A percentile compares a stretch with the other conserved stretches of the same genome.
phyloP scores from a whole-genome alignment of 345 rosid genomes.

The Excoecaria agallocha region DNA sequence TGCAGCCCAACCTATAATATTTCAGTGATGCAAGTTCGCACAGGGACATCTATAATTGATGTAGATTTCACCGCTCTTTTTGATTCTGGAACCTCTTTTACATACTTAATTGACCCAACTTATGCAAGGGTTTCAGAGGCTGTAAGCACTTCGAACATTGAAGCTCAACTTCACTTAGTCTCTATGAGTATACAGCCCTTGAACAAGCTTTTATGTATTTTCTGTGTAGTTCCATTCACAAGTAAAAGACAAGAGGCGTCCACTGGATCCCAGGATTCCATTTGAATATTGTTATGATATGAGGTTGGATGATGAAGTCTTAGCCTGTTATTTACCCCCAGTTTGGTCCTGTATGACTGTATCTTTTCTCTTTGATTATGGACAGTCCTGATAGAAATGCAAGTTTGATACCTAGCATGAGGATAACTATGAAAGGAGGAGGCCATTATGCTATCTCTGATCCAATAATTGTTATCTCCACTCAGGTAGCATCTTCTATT shows the following conservation, averaged over 20 bases:
- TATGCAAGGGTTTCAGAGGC: slow-evolving; percentile 53
- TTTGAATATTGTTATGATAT: slow-evolving; percentile 74
- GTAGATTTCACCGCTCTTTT: slow-evolving; percentile 65
- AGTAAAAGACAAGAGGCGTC: slow-evolving; percentile 52
- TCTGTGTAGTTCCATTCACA: slow-evolving; percentile 69
- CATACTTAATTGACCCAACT: slow-evolving; percentile 62
- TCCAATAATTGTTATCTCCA: slow-evolving; percentile 67
- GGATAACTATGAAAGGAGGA: slow-evolving; percentile 71
- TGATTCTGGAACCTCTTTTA: slow-evolving; percentile 86
- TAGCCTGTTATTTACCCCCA: neutral
- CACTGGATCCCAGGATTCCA: slow-evolving; percentile 70
- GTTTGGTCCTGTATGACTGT: slow-evolving; percentile 3
- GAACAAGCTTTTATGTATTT: slow-evolving; percentile 7
- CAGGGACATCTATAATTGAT: slow-evolving; percentile 52
- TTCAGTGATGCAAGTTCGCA: slow-evolving; percentile 56
- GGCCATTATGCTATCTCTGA: slow-evolving; percentile 56
- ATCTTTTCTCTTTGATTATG: slow-evolving; percentile 20
- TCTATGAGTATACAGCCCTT: neutral
- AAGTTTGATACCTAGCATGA: slow-evolving; percentile 64
- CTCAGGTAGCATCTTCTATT: slow-evolving; percentile 36
- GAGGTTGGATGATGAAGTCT: slow-evolving; percentile 43
- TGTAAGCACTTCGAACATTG: slow-evolving; percentile 40
- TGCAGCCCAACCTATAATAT: slow-evolving; percentile 76
- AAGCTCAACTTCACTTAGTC: neutral
- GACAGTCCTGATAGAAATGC: slow-evolving; percentile 59